Conservation (phyloP, 805 yeast species). For the Candida alai region DNA sequence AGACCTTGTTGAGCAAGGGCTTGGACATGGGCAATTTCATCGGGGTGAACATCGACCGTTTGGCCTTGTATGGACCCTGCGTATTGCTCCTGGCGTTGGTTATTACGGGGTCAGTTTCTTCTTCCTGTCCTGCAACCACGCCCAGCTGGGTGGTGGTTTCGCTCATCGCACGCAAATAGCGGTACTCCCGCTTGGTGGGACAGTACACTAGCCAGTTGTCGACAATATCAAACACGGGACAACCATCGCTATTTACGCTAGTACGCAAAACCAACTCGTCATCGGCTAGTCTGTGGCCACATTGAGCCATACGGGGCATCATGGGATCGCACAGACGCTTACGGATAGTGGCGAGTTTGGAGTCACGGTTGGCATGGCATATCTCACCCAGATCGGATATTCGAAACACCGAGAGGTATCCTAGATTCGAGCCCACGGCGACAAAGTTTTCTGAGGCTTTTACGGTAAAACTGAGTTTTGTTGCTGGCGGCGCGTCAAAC, state of each 20-base stretch:
- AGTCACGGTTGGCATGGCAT: constrained; percentile 16
- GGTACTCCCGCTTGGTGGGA: constrained; percentile 36
- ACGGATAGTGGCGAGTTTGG: constrained; percentile 15
- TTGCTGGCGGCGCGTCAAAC: no score
- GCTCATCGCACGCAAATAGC: constrained; percentile 22
- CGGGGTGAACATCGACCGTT: constrained; percentile 32
- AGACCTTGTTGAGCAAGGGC: constrained; percentile 45
- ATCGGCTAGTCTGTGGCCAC: constrained; percentile 15
- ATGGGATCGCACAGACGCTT: constrained; percentile 22
- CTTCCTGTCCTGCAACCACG: not conserved
- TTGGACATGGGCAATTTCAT: constrained; percentile 44
- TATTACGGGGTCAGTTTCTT: constrained; percentile 12
- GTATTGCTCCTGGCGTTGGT: constrained; percentile 3
- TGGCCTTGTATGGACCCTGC: not conserved
- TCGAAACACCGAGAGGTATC: constrained; percentile 17
- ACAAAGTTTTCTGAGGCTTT: constrained; percentile 20
- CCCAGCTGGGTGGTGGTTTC: constrained; percentile 5
- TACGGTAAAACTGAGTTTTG: constrained; percentile 8
- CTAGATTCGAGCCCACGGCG: constrained; percentile 19
- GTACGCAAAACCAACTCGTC: constrained; percentile 27
- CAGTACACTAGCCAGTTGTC: constrained; percentile 49
- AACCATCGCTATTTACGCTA: constrained; percentile 24
- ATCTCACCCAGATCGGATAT: not conserved
- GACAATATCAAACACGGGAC: constrained; percentile 46
- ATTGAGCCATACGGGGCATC: constrained; percentile 10